A percentile compares a stretch with the other conserved stretches of the same genome.
Conservation (phyloP, 306 rosid species). For the Cucumis melo region DNA sequence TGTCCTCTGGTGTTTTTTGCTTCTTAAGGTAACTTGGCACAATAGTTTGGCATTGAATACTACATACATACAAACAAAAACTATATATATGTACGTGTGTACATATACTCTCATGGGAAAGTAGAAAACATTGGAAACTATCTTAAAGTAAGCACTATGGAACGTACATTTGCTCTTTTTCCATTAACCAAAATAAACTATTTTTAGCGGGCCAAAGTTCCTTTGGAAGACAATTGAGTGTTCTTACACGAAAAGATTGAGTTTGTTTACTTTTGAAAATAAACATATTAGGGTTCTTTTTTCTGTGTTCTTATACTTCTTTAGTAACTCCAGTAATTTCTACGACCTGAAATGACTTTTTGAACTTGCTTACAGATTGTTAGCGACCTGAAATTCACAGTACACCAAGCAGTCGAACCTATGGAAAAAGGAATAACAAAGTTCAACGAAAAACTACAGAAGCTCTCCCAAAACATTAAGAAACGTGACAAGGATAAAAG, state of each 20-base stretch:
- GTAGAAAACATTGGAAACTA: background rate
- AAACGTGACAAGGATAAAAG: slow-evolving; percentile 69
- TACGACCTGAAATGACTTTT: background rate
- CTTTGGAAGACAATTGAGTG: background rate
- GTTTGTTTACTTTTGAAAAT: background rate
- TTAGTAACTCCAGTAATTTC: background rate
- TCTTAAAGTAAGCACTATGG: background rate
- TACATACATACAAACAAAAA: background rate
- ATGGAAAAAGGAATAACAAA: slow-evolving; percentile 84
- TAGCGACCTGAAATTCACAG: slow-evolving; percentile 81
- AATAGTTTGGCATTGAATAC: background rate
- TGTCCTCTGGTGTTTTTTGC: background rate
- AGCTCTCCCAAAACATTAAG: slow-evolving; percentile 79
- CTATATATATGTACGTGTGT: background rate
- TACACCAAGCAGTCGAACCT: slow-evolving; percentile 91
- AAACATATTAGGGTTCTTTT: background rate
- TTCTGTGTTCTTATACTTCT: background rate
- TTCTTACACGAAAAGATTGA: background rate
- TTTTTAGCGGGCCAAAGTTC: background rate
- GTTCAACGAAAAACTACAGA: slow-evolving; percentile 68
- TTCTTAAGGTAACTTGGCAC: background rate
- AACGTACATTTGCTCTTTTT: background rate
- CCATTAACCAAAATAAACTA: background rate
- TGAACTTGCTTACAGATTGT: slow-evolving; percentile 52
- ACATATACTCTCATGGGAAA: background rate